A percentile compares a stretch with the other conserved stretches of the same genome.
Evolutionary conservation across 495 filamentous ascomycete species (phyloP).

Genomic region (Penicillium desertorum): DNA sequence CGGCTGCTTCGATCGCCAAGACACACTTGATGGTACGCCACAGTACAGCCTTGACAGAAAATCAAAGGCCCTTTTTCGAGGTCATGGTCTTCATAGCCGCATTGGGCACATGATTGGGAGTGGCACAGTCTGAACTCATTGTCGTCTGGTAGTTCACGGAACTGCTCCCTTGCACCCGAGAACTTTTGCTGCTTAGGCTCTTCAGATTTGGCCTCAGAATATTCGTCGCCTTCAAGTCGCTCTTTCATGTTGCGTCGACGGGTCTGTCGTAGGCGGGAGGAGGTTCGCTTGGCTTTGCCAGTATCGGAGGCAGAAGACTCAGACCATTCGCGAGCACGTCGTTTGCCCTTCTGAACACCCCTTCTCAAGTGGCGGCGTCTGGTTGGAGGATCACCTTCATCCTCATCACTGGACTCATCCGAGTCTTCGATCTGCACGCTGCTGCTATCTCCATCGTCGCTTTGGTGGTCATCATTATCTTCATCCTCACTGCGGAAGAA

Average conservation of each 20-base stretch:
- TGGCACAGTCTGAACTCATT: constrained; percentile 68
- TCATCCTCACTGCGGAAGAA: not conserved
- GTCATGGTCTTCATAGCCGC: constrained; percentile 53
- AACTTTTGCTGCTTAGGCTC: constrained; percentile 52
- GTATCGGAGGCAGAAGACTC: constrained; percentile 9
- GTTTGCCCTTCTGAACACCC: not conserved
- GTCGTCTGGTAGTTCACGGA: constrained; percentile 52
- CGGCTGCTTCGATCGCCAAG: constrained; percentile 68
- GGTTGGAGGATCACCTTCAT: not conserved
- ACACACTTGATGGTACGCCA: constrained; percentile 77
- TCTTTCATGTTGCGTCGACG: constrained; percentile 62
- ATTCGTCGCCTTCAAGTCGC: constrained; percentile 63
- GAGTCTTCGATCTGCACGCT: not conserved
- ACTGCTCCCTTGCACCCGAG: constrained; percentile 65
- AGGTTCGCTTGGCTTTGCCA: constrained; percentile 29
- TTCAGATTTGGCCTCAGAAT: constrained; percentile 54
- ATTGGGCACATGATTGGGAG: constrained; percentile 70
- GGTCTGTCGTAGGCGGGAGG: constrained; percentile 28
- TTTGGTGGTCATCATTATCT: not conserved
- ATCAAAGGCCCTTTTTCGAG: constrained; percentile 63
- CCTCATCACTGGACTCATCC: constrained; percentile 1
- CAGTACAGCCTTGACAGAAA: constrained; percentile 87
- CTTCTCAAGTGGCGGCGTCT: constrained; percentile 5
- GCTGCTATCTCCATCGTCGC: not conserved
- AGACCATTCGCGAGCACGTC: not conserved